Conservation (phyloP, 177 flowering plant genomes). For the Vitis hybrid region DNA sequence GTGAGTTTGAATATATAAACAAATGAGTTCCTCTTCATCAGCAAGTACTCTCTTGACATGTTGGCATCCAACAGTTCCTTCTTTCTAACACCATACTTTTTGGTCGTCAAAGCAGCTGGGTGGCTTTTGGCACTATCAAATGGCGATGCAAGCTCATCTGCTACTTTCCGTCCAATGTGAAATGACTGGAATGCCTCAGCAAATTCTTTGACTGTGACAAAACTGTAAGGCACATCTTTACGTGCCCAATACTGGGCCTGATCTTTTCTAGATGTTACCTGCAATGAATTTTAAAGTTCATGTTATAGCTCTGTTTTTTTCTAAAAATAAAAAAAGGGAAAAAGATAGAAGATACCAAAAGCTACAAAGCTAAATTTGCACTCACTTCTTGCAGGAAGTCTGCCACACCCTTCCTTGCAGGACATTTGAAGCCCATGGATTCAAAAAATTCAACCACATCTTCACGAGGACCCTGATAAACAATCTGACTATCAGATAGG, state of each 20-base stretch:
- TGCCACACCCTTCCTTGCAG: conserved; percentile 1
- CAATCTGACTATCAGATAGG: conserved; percentile 32
- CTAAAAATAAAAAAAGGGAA: too few species aligned
- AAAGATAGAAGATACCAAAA: too few species aligned
- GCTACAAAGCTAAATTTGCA: too few species aligned
- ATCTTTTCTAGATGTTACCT: conserved; percentile 31
- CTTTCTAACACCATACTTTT: conserved; percentile 19
- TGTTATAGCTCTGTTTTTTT: too few species aligned
- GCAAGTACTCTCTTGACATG: conserved; percentile 19
- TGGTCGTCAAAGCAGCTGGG: neutral
- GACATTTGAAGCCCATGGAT: conserved; percentile 21
- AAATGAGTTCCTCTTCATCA: conserved; percentile 17
- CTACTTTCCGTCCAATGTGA: conserved; percentile 20
- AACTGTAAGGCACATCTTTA: conserved; percentile 19
- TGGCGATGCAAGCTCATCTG: conserved; percentile 20
- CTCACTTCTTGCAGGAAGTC: conserved; percentile 28
- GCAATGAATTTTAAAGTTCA: neutral
- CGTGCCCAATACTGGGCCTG: conserved; percentile 29
- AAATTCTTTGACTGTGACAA: conserved; percentile 18
- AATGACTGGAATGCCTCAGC: conserved; percentile 21
- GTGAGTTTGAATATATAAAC: too few species aligned
- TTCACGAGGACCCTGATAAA: conserved; percentile 27
- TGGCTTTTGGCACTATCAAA: conserved; percentile 22
- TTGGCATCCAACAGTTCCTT: conserved; percentile 17
- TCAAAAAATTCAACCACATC: conserved; percentile 18